A percentile compares a stretch with the other conserved stretches of the same genome.
Conservation (phyloP, 2,329 filamentous ascomycete genomes). For the Orbilia oligospora region DNA sequence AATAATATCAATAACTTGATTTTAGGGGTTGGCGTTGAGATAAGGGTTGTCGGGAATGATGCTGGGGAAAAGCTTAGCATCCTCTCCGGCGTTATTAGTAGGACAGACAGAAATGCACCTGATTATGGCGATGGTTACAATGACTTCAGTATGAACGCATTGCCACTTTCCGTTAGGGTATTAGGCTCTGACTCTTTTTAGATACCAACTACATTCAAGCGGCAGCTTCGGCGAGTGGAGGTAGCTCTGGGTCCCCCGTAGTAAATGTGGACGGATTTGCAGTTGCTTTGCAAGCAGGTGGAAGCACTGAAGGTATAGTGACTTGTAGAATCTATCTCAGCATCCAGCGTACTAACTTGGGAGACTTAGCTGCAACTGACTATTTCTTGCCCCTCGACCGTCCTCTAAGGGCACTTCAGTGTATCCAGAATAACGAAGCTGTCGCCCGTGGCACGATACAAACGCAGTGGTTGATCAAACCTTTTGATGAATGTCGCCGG, state of each 20-base stretch:
- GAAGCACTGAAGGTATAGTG: constrained; percentile 81
- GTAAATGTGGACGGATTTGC: constrained; percentile 95
- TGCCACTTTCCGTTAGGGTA: background rate
- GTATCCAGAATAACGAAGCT: constrained; percentile 80
- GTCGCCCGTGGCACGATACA: constrained; percentile 97
- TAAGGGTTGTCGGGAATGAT: constrained; percentile 97
- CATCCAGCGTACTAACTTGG: background rate
- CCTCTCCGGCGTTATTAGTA: constrained; percentile 94
- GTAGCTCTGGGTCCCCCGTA: constrained; percentile 97
- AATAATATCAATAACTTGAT: constrained; percentile 37
- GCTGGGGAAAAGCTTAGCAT: constrained; percentile 99
- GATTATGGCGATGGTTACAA: constrained; percentile 98
- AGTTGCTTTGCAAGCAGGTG: constrained; percentile 92
- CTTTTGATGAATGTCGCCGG: constrained; percentile 95
- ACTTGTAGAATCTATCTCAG: background rate
- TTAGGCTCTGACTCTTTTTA: constrained; percentile 64
- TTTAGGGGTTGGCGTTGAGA: constrained; percentile 83
- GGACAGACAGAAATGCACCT: constrained; percentile 94
- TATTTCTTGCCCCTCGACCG: constrained; percentile 96
- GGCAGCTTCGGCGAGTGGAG: constrained; percentile 94
- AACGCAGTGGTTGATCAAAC: constrained; percentile 95
- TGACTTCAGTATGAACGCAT: constrained; percentile 81
- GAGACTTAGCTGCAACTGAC: constrained; percentile 82
- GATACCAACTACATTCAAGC: constrained; percentile 95
- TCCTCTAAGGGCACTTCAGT: constrained; percentile 86